Base-by-base conservation (phyloP, 176 grass and related monocot species). In the Juncus effusus region DNA sequence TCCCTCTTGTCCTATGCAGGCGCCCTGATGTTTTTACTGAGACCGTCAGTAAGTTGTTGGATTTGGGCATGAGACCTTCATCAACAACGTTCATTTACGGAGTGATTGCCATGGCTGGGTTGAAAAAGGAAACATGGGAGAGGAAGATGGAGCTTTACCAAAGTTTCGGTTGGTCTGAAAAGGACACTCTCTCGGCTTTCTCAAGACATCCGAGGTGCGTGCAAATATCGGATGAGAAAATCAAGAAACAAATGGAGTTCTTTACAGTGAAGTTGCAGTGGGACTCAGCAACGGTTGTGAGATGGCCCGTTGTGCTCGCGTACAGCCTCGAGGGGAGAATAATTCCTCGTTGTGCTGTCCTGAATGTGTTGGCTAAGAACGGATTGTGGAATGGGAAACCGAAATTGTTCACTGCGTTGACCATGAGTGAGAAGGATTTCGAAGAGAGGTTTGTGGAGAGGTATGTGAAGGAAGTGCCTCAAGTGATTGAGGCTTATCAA, bases 101-200 rank as follows among this genome's bases (percentile, higher is more conserved):
- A 4, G 3, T 80, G 41, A n/a, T 13, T 3, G 61, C 40, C 4
- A 52, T 80, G 51, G 6, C 60, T 16, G 38, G 6, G 3, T 51
- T 14, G 61, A 60, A 62, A 53, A 50, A 28, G 69, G 11, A 47
- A 38, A 65, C 52, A 11, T 80, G 68, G 68, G 60, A 66, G 60
- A 64, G 51, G 49, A 80, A 80, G 47, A 16, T 80, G 8, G 36
- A 62, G 37, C 68, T 66, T 64, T 80, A 58, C 59, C 55, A 42
- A 52, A 80, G 53, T 40, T 74, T 65, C 3, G 78, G 78, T 61
- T 80, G 69, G 68, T 74, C 78, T 2, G 78, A 80, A 40, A 42
- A 66, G 19, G 69, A 80, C 36, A 14, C 45, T 2, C 42, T 80
- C 5, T 66, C 4, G 7, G 69, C 69, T 35, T 80, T 80, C 51